Evolutionary conservation across 352 stramenopile species (phyloP), one percentile per base, ranked within the genome.

Genomic region (Phytophthora uliginosa): DNA sequence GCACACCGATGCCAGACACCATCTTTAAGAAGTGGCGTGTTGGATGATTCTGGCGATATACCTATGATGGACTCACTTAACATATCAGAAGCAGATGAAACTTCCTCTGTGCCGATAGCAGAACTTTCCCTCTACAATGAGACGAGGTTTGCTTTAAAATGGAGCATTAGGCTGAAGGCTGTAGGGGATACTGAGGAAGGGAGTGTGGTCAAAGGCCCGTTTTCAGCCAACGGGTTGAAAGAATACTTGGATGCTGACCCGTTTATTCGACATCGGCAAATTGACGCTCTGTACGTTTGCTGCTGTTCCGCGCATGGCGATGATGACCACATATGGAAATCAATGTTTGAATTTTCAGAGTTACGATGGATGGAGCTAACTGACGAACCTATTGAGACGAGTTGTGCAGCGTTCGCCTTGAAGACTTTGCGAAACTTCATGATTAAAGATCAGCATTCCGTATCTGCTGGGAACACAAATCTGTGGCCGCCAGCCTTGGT

Each of bases 341-440:
- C 73, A 2, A 82, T 95, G 26, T 79, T 85, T 59, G 70, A 92
- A 60, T 82, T 84, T 18, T 86, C 88, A 10, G 86, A 95, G 60
- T 58, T 95, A n/a, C 85, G 88, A 8, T 95, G 88, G 88, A 90
- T 94, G 76, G 86, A 95, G 58, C 28, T 95, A 20, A 86, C 87
- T 1, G 83, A 92, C 22, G 78, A 93, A 48, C 75, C 85, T 4
- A 78, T 94, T 38, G 77, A 92, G 40, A 63, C 84, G 15, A 72
- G 63, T 9, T 83, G 83, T 53, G 84, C 84, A 2, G 66, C 71
- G 7, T 84, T 82, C 31, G 82, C 86, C 4, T 69, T 95, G 18
- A 81, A 81, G 20, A 84, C 89, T 12, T 24, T 95, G 55, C 70
- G 83, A 10, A 92, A 94, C 53, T 84, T 93, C 20, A 67, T 95